These are phyloP conservation scores for Basipetospora chlamydospora DNA, from an alignment of 2,329 filamentous ascomycete genomes.

Conservation along the genomic window DNA sequence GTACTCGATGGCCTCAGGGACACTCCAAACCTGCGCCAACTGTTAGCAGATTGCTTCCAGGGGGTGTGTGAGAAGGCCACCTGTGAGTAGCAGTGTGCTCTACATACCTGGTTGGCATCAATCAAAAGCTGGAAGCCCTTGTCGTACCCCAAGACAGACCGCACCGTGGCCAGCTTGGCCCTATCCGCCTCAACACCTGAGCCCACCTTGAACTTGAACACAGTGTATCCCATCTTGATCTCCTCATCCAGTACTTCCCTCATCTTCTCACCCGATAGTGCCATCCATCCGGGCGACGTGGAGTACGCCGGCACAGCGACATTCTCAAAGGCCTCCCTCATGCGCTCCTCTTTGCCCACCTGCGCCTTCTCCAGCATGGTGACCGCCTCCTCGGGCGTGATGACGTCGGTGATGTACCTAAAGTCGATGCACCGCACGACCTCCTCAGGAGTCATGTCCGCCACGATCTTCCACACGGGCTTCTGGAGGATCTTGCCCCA, in stretches of 20 bases:
- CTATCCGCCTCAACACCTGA: conserved; percentile 42
- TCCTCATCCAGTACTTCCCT: conserved; percentile 43
- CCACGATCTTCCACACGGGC: conserved; percentile 55
- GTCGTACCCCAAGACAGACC: conserved; percentile 50
- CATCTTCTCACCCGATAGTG: conserved; percentile 55
- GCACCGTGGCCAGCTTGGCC: conserved; percentile 39
- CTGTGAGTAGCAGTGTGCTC: no score
- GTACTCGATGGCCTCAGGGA: conserved; percentile 52
- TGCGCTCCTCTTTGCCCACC: conserved; percentile 39
- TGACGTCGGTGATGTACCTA: conserved; percentile 54
- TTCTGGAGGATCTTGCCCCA: conserved; percentile 53
- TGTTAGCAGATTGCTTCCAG: no score
- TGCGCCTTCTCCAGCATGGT: conserved; percentile 42
- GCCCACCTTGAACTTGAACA: conserved; percentile 58
- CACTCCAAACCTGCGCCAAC: conserved; percentile 40
- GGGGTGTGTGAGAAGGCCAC: no score
- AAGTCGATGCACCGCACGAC: conserved; percentile 56
- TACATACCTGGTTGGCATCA: conserved; percentile 49
- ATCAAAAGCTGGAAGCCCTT: conserved; percentile 53
- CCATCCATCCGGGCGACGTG: conserved; percentile 54
- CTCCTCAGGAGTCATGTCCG: conserved; percentile 54
- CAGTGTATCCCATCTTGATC: conserved; percentile 42
- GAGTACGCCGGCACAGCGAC: conserved; percentile 54
- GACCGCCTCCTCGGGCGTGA: conserved; percentile 52
- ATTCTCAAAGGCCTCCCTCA: conserved; percentile 44